phyloP scores from a whole-genome alignment of 495 filamentous ascomycete genomes.

The Penicillium chermesinum region DNA sequence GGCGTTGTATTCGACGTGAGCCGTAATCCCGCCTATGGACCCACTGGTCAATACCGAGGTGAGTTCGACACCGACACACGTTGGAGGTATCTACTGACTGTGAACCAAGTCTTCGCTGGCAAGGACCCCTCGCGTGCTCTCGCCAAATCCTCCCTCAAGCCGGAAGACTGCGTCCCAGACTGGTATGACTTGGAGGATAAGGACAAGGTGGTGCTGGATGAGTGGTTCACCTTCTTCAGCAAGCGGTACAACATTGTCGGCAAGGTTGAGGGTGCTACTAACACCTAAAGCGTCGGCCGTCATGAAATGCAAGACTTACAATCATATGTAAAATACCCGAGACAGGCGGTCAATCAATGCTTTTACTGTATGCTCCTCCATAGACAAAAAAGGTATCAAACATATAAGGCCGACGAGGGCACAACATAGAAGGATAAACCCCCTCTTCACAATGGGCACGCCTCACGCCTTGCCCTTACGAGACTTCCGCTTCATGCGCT shows the following conservation, averaged over 20 bases:
- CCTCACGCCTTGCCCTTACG: conserved; percentile 40
- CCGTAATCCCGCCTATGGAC: conserved; percentile 77
- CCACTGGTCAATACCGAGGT: conserved; percentile 83
- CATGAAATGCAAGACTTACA: too few relatives aligned
- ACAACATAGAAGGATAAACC: conserved; percentile 3
- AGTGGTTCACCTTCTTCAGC: conserved; percentile 94
- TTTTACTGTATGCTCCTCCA: not conserved
- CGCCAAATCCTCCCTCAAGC: conserved; percentile 77
- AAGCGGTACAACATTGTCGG: conserved; percentile 95
- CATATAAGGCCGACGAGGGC: not conserved
- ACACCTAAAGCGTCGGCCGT: too few relatives aligned
- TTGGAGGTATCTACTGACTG: conserved; percentile 9
- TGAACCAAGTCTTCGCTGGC: conserved; percentile 76
- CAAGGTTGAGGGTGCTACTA: conserved; percentile 53
- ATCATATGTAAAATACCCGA: not conserved
- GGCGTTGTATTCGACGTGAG: conserved; percentile 92
- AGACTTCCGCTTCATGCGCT: conserved; percentile 53
- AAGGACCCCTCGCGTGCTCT: conserved; percentile 91
- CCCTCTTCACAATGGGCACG: too few relatives aligned
- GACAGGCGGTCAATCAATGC: conserved; percentile 10
- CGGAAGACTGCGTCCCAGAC: conserved; percentile 75
- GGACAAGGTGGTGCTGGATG: conserved; percentile 75
- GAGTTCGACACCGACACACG: conserved; percentile 17
- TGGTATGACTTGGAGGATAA: conserved; percentile 85
- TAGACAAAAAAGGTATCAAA: conserved; percentile 8